Percentiles rank a stretch among this genome's conserved stretches.
Conservation (phyloP, 306 rosid species). For the Senna siamea region DNA sequence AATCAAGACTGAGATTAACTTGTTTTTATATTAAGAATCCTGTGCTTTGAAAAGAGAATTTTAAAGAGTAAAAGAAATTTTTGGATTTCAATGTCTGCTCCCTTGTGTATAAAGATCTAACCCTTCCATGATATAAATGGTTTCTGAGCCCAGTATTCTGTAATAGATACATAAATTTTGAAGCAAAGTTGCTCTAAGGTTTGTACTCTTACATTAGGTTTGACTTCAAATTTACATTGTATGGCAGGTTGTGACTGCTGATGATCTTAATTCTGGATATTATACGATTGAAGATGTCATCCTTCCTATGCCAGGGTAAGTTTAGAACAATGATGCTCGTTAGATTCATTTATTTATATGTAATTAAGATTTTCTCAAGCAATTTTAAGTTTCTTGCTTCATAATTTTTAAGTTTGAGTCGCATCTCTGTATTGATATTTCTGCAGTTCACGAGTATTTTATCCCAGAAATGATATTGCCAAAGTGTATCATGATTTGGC, state of each 20-base stretch:
- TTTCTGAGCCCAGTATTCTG: background rate
- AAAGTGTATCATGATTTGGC: slow-evolving; percentile 82
- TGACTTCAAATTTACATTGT: slow-evolving; percentile 20
- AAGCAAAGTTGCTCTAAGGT: slow-evolving; percentile 6
- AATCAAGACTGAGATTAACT: background rate
- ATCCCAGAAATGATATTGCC: slow-evolving; percentile 74
- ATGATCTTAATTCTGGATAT: slow-evolving; percentile 64
- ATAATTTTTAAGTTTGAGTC: background rate
- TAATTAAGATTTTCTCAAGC: slow-evolving; percentile 16
- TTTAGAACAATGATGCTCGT: slow-evolving; percentile 30
- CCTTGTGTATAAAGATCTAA: background rate
- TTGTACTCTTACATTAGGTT: slow-evolving; percentile 22
- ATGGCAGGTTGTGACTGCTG: slow-evolving; percentile 71
- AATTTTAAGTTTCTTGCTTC: slow-evolving; percentile 19
- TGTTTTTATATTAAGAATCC: background rate
- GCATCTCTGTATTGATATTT: slow-evolving; percentile 38
- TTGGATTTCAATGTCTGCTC: background rate
- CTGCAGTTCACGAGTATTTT: slow-evolving; percentile 75
- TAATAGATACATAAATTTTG: background rate
- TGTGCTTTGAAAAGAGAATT: background rate
- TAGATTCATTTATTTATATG: slow-evolving; percentile 15
- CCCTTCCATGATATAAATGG: background rate
- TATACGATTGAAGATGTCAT: slow-evolving; percentile 79
- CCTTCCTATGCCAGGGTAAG: slow-evolving; percentile 99
- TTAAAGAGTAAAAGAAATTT: background rate